Base-by-base conservation (phyloP, 208 protist species). In the Leishmania martiniquensis region DNA sequence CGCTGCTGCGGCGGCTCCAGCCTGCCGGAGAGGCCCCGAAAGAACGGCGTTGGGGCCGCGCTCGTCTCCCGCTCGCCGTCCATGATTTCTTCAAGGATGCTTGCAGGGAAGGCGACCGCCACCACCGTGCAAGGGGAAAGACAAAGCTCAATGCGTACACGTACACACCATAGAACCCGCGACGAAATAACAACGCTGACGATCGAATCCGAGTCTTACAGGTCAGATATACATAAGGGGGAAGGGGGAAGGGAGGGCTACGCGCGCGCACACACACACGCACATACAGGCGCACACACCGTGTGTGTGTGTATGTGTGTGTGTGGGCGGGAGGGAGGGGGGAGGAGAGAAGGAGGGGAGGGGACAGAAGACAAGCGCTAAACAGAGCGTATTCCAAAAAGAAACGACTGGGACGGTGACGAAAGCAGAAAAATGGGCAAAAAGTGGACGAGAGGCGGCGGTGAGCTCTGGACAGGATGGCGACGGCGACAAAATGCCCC, bases 21-120 rank as follows among this genome's bases (percentile, higher is more conserved):
- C 63, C 82, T 84, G 29, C 82, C 82, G 34, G 89, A 93, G 52
- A 93, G 80, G 54, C 77, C 82, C n/a, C 81, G 79, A 62, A 93
- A 93, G 66, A 91, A 91, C 29, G 89, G 85, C 55, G 83, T 78
- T 10, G 78, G 84, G 20, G 80, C 76, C 44, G 68, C 71, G 42
- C 79, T 83, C 7, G 79, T 83, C 39, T 83, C 79, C 37, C 75
- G 79, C 22, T 83, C 79, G n/a, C 79, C 75, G 75, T 84, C 74
- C 75, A 79, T 83, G 59, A 22, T 77, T 37, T 20, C 2, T 2
- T 17, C 22, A 10, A 49, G 65, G 29, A 49, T 1, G 10, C 42
- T 37, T 34, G 57, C 57, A 63, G 57, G 25, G 57, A 37, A 9
- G 10, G 57, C 29, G 63, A 42, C 63, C 42, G 20, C 63, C 6